Percentiles rank a stretch among this genome's conserved stretches.
Conservation (phyloP, 495 filamentous ascomycete genomes). For the Hyaloscypha variabilis region DNA sequence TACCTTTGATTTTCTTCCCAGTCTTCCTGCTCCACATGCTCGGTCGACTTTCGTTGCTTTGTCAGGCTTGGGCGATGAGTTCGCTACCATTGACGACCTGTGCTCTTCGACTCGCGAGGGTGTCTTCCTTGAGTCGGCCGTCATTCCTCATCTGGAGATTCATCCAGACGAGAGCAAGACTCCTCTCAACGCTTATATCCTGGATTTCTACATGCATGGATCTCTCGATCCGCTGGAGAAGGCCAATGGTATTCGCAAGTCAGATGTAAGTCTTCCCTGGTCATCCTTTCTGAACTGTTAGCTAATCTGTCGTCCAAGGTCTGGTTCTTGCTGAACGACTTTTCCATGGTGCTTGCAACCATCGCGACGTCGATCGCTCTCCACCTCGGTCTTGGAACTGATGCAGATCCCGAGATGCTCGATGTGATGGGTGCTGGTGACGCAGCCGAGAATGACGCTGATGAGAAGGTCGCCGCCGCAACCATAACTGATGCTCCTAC, state of each 20-base stretch:
- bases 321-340: conserved; percentile 51
- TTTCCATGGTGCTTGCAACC: conserved; percentile 68
- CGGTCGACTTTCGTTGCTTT: conserved; percentile 71
- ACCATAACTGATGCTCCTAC: conserved; percentile 10
- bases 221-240: conserved; percentile 53
- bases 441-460: conserved; percentile 34
- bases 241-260: conserved; percentile 61
- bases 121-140: conserved; percentile 72
- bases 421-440: conserved; percentile 43
- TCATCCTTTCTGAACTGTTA: conserved; percentile 48
- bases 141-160: conserved; percentile 65
- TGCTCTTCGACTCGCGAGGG: conserved; percentile 61
- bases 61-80: conserved; percentile 65
- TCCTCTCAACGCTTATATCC: conserved; percentile 71
- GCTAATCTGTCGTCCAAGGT: conserved; percentile 55
- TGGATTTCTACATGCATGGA: conserved; percentile 77
- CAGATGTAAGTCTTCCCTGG: conserved; percentile 67
- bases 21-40: conserved; percentile 39
- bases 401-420: conserved; percentile 41
- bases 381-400: conserved; percentile 40
- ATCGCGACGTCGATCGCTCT: conserved; percentile 59
- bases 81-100: conserved; percentile 63
- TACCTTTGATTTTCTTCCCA: conserved; percentile 18
- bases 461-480: conserved; percentile 34
- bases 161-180: conserved; percentile 50